Base-by-base conservation (phyloP, 2,329 filamentous ascomycete species). In the Phialemonium atrogriseum region DNA sequence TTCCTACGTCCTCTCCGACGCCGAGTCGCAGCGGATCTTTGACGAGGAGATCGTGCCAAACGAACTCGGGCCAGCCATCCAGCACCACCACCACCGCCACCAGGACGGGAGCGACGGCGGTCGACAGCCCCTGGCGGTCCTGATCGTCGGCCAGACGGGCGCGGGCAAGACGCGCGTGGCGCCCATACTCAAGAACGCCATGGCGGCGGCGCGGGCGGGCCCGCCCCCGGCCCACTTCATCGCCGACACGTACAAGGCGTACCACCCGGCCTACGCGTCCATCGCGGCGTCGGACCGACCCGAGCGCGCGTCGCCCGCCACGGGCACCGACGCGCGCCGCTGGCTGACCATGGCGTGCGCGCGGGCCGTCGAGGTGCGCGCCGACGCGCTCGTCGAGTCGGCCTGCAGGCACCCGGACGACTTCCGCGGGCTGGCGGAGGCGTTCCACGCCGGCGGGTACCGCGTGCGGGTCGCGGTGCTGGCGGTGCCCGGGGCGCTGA, bases 171-270 rank as follows among this genome's bases (percentile, higher is more conserved):
- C 63, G 11, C 55, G 56, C 33, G 52, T 61, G 2, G 58, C 62
- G 9, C 62, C 60, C 3, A 42, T 47, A 20, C 46, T 68, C 30
- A 47, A 53, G 12, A 28, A 38, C 4, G 55, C 58, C 27, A 43
- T 67, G 16, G 18, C 25, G 12, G 18, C 31, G 10, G 29, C 38
- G 27, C n/a, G n/a, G n/a, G n/a, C n/a, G n/a, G 24, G 36, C 31
- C 24, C 31, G 13, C 11, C 32, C 12, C 36, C 48, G 11, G 55
- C 52, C 12, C 64, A 68, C 49, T 55, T 68, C 40, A 59, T 68
- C 34, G 62, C 64, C 33, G 64, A 68, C 53, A 60, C 59, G 14
- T 66, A 64, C 57, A 68, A 68, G 43, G 55, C 57, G 4, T 60
- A 65, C 49, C 64, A 68, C 46, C 64, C 64, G 0, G 37, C 50